Base-by-base conservation (phyloP, 2,329 filamentous ascomycete species). In the Chrysoporthe puriensis region DNA sequence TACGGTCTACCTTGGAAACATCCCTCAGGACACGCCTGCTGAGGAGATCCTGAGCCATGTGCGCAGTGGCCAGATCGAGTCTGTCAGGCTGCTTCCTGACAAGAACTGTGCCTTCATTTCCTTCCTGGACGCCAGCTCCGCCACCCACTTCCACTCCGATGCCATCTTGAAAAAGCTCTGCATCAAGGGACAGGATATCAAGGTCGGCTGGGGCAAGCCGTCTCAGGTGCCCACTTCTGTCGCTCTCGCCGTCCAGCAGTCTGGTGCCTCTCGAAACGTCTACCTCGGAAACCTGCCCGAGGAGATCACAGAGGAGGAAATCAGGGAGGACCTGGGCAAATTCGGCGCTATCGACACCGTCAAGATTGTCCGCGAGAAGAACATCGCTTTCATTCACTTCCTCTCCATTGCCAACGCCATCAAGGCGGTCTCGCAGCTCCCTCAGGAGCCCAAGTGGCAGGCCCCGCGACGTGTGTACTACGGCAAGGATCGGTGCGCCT, bases 21-120 rank as follows among this genome's bases (percentile, higher is more conserved):
- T 99, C 69, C 96, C 96, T n/a, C 92, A 94, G 36, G 96, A 99
- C 82, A 99, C 96, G 8, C 90, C 92, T 62, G 95, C 96, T 9
- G 96, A 99, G 82, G 96, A 99, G 82, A 97, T 99, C 71, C 84
- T 99, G 66, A 91, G 94, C 71, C 96, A 99, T 76, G 96, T 99
- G 69, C 89, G 96, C 71, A 98, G 96, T 79, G 96, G 96, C 34
- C 96, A 98, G 78, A 98, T 99, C 75, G 96, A 99, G 83, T 98
- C 96, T n/a, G 96, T 99, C 64, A 91, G 96, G 74, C 87, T 99
- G 72, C 85, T 99, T 66, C 93, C 95, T 34, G 96, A 99, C 82
- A 99, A 98, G 92, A 99, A 98, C 86, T 99, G 96, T 77, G 96
- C 96, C 68, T 99, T 99, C 85, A 98, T 99, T 78, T 99, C 96